Conservation (phyloP, 306 rosid species). For the Cicer cuneatum region DNA sequence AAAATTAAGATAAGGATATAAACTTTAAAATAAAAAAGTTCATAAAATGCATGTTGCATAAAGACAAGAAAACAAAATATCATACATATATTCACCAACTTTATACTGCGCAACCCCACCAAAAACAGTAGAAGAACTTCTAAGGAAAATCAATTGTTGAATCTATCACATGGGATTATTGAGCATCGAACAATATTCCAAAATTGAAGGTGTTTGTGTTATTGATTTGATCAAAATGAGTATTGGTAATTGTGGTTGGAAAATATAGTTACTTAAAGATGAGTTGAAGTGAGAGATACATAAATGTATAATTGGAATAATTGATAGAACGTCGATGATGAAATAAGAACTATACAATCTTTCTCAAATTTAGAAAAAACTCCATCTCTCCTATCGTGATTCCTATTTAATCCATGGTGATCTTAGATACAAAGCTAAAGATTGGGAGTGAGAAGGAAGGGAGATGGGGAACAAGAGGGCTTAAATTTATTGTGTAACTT, state of each 20-base stretch:
- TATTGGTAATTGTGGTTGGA: neutral
- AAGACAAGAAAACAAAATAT: neutral
- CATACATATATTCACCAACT: slow-evolving; percentile 63
- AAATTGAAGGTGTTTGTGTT: slow-evolving; percentile 49
- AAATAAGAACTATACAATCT: slow-evolving; percentile 71
- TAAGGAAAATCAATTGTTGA: slow-evolving; percentile 48
- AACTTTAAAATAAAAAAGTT: no score
- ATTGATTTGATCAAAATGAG: neutral
- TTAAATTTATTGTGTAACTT: no score
- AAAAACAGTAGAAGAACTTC: slow-evolving; percentile 81
- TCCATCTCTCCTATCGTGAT: slow-evolving; percentile 61
- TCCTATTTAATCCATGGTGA: no score
- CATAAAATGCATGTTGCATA: no score
- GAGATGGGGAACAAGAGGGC: no score
- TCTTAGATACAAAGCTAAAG: no score
- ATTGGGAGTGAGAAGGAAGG: no score
- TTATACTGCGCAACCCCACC: slow-evolving; percentile 91
- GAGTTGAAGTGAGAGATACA: slow-evolving; percentile 50
- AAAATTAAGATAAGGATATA: neutral
- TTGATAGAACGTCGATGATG: slow-evolving; percentile 74
- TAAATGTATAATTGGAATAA: slow-evolving; percentile 91
- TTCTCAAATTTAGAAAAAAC: no score
- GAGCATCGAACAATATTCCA: slow-evolving; percentile 75
- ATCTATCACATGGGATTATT: slow-evolving; percentile 54
- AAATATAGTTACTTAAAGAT: neutral